Conservation (phyloP, 1,284 basidiomycete genomes). For the Lignosus rhinocerotis region DNA sequence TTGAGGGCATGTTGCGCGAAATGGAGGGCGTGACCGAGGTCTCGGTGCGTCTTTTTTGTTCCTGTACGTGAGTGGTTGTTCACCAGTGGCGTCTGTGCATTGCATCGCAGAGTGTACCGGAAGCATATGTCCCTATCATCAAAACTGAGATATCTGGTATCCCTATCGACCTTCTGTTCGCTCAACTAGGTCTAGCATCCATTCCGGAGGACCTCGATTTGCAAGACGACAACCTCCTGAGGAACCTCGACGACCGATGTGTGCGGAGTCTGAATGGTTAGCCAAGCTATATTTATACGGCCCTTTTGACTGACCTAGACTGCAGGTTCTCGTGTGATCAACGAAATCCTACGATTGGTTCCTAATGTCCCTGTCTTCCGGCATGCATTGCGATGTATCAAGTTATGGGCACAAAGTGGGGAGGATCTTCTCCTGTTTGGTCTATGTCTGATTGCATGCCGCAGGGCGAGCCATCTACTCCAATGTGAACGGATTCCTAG, state of each 20-base stretch:
- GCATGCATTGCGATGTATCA: constrained; percentile 93
- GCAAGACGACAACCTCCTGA: constrained; percentile 90
- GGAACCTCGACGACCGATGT: constrained; percentile 92
- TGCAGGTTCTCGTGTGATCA: constrained; percentile 90
- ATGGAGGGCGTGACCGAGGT: constrained; percentile 88
- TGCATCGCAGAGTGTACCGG: constrained; percentile 79
- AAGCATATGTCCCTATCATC: constrained; percentile 96
- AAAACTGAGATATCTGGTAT: constrained; percentile 90
- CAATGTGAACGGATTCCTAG: constrained; percentile 98
- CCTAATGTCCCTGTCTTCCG: constrained; percentile 95
- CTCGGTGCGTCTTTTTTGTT: constrained; percentile 60
- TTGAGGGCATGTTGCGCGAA: constrained; percentile 87
- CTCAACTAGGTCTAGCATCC: constrained; percentile 78
- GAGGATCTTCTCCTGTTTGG: constrained; percentile 23
- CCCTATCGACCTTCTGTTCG: constrained; percentile 93
- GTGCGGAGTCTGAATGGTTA: constrained; percentile 91
- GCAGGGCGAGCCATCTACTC: constrained; percentile 94
- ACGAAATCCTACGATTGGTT: constrained; percentile 94
- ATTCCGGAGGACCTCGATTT: constrained; percentile 92
- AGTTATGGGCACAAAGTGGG: constrained; percentile 95
- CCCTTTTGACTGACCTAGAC: neutral
- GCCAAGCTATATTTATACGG: constrained; percentile 14
- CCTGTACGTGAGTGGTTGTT: neutral
- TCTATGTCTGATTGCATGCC: constrained; percentile 3
- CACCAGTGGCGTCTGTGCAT: neutral